These are phyloP conservation scores for Neonectria magnoliae DNA, from an alignment of 2,329 filamentous ascomycete genomes.

Conservation along the genomic window DNA sequence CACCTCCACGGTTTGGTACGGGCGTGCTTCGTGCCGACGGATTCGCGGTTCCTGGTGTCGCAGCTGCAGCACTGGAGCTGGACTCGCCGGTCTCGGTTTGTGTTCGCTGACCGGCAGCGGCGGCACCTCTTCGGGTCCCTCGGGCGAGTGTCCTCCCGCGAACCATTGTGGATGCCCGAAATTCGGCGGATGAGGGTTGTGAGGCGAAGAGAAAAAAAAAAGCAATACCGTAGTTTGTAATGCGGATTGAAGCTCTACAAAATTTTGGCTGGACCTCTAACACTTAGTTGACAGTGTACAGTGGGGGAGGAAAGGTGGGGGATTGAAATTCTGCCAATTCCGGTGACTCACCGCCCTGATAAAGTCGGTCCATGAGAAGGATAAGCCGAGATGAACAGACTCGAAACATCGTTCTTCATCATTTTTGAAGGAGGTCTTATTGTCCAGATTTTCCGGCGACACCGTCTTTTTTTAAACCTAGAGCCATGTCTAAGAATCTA, in stretches of 20 bases:
- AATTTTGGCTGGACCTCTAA: constrained; percentile 39
- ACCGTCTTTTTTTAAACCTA: background rate
- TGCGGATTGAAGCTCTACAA: constrained; percentile 40
- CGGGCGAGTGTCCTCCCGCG: constrained; percentile 47
- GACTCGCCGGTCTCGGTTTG: constrained; percentile 32
- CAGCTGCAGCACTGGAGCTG: constrained; percentile 31
- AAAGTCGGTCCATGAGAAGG: constrained; percentile 10
- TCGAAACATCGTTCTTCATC: background rate
- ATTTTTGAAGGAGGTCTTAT: background rate
- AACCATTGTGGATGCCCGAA: constrained; percentile 40
- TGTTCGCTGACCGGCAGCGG: constrained; percentile 40
- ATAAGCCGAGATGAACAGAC: background rate
- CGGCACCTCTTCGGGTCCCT: constrained; percentile 46
- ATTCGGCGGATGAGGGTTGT: background rate
- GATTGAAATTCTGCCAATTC: constrained; percentile 45
- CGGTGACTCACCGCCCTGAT: constrained; percentile 29
- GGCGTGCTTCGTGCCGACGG: constrained; percentile 31
- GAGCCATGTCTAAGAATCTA: background rate
- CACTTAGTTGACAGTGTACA: constrained; percentile 32
- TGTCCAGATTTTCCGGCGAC: background rate
- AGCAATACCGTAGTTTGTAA: constrained; percentile 6
- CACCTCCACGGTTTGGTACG: constrained; percentile 45
- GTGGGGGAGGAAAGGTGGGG: constrained; percentile 48
- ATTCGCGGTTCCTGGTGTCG: constrained; percentile 27
- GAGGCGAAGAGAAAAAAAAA: background rate